A percentile compares a stretch with the other conserved stretches of the same genome.
These are phyloP conservation scores for Kitagawia praeruptora DNA, from an alignment of 129 eudicot species.

Conservation along the genomic window DNA sequence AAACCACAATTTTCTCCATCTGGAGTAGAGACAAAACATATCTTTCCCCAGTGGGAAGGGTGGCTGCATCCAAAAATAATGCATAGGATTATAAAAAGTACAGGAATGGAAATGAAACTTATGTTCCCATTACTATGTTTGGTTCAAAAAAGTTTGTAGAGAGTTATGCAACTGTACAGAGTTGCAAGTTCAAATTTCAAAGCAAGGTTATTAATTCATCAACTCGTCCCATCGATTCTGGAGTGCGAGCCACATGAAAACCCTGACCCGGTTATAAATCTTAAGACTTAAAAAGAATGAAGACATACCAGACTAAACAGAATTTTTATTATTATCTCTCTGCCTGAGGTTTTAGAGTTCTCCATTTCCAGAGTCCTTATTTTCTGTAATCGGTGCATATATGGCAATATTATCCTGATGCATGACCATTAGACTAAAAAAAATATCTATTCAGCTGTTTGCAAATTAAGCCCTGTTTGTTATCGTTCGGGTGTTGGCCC, in stretches of 20 bases:
- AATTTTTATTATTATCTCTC: neutral
- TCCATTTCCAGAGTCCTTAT: neutral
- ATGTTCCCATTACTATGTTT: neutral
- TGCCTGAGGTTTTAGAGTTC: neutral
- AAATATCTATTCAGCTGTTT: neutral
- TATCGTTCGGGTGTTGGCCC: too few species aligned
- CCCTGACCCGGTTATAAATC: neutral
- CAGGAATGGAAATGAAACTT: neutral
- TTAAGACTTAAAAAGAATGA: too few species aligned
- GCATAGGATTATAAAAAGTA: neutral
- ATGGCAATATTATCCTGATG: too few species aligned
- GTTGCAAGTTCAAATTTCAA: neutral
- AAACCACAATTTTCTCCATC: conserved; percentile 95
- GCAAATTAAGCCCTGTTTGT: neutral
- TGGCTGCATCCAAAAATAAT: conserved; percentile 51
- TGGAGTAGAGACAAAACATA: conserved; percentile 77
- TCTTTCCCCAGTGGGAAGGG: conserved; percentile 88
- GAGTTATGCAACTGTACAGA: neutral
- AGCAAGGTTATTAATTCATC: neutral
- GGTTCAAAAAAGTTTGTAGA: neutral
- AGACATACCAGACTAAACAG: neutral
- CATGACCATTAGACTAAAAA: neutral
- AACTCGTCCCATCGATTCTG: neutral
- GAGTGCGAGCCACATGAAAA: neutral
- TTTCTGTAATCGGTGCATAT: neutral